Base-by-base conservation (phyloP, 2,329 filamentous ascomycete species). In the Dactylella cylindrospora region DNA sequence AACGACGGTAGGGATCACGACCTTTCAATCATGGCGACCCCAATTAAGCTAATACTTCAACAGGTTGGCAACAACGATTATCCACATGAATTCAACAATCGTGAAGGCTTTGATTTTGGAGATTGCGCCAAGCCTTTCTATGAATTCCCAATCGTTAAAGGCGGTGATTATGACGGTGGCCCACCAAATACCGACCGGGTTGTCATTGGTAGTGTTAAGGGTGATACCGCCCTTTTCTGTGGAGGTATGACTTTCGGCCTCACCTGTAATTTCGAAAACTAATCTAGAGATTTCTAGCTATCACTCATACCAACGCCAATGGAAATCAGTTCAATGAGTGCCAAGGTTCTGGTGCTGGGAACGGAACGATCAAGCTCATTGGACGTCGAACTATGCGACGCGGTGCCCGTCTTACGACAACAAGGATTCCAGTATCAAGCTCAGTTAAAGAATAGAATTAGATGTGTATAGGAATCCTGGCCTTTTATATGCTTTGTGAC, bases 31-130 rank as follows among this genome's bases (percentile, higher is more conserved):
- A n/a, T 13, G 7, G 5, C 15, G 8, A 17, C 7, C 22, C 22
- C 19, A 17, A 29, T 22, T 3, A 3, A 13, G 25, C 6, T 57
- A 49, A 57, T 20, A 33, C n/a, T 51, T 33, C 13, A 3, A 15
- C 31, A 62, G 57, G 57, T 60, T 66, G 70, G 69, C 49, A 64
- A 51, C 39, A 71, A 72, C 60, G 66, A 70, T 41, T 77, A 77
- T 64, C 75, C 75, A 8, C 75, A 77, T 65, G 69, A 73, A 64
- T 76, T 75, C 69, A 73, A 75, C 65, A 71, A 76, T 70, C 72
- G 70, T 66, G 75, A 77, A 59, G 73, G 73, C 38, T 77, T 76
- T 62, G 67, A 64, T 29, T 76, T 76, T 68, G 73, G 74, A 13
- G 67, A 65, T 7, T 67, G 65, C 22, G 13, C 64, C 0, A 66